Conservation (phyloP, 2,329 filamentous ascomycete species). For the Diaporthe citri region DNA sequence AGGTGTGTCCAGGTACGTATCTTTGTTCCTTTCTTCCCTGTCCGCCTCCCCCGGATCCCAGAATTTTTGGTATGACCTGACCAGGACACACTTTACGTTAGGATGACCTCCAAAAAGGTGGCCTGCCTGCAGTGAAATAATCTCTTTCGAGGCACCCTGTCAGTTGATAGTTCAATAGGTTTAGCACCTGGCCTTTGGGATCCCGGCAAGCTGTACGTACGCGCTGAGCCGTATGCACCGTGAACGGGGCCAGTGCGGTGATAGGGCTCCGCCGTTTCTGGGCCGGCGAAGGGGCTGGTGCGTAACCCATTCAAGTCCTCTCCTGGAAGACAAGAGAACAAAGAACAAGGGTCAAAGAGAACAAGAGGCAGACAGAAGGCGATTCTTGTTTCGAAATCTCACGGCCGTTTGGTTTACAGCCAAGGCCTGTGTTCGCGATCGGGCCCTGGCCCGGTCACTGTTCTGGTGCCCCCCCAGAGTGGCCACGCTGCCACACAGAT, state of each 20-base stretch:
- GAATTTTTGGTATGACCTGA: not conserved
- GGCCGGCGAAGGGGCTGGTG: constrained; percentile 1
- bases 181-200: not conserved
- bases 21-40: not conserved
- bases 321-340: not conserved
- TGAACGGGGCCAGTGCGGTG: not conserved
- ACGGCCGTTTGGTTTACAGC: constrained; percentile 13
- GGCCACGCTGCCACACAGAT: not conserved
- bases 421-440: constrained; percentile 20
- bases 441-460: constrained; percentile 4
- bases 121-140: not conserved
- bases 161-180: not conserved
- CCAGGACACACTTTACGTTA: not conserved
- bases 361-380: not conserved
- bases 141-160: not conserved
- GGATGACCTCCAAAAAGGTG: not conserved
- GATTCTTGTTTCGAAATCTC: constrained; percentile 23
- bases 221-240: not conserved
- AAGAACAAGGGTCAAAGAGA: constrained; percentile 15
- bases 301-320: not conserved
- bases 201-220: not conserved
- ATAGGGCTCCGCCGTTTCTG: not conserved
- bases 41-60: not conserved
- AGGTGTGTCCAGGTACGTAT: not conserved
- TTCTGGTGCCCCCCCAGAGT: not conserved